These are phyloP conservation scores for Flaveria robusta DNA, from an alignment of 129 eudicot genomes.

Conservation along the genomic window DNA sequence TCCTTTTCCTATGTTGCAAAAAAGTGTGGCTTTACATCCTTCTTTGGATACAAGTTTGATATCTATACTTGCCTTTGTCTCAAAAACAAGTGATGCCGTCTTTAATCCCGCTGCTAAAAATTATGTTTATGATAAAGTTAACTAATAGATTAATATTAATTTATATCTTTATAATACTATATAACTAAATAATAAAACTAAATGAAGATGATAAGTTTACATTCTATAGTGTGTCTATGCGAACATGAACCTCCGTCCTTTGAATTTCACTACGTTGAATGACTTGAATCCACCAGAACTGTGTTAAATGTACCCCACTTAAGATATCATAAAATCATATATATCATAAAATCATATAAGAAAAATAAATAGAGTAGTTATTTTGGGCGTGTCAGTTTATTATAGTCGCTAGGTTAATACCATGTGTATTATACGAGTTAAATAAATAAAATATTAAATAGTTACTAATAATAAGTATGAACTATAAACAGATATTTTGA, in stretches of 20 bases:
- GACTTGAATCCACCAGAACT: neutral
- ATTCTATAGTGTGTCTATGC: too few species aligned
- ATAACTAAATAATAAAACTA: neutral
- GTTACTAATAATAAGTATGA: too few species aligned
- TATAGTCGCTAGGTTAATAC: too few species aligned
- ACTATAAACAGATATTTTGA: too few species aligned
- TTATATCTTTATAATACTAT: neutral
- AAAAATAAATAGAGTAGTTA: neutral
- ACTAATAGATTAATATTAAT: neutral
- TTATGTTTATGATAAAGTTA: neutral
- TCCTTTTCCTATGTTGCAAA: neutral
- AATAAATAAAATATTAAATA: too few species aligned
- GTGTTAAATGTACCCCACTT: neutral
- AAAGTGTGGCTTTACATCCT: neutral
- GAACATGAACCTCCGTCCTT: neutral
- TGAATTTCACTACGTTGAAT: neutral
- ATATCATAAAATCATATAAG: neutral
- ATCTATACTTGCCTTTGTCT: constrained; percentile 34
- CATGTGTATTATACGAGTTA: too few species aligned
- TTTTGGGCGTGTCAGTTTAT: too few species aligned
- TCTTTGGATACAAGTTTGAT: constrained; percentile 30
- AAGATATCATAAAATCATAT: neutral
- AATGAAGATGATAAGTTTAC: neutral
- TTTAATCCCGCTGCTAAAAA: neutral
- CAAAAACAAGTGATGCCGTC: constrained; percentile 26